These are phyloP conservation scores for Ascomycota sp. DNA, from an alignment of 2,329 filamentous ascomycete genomes.

Conservation along the genomic window DNA sequence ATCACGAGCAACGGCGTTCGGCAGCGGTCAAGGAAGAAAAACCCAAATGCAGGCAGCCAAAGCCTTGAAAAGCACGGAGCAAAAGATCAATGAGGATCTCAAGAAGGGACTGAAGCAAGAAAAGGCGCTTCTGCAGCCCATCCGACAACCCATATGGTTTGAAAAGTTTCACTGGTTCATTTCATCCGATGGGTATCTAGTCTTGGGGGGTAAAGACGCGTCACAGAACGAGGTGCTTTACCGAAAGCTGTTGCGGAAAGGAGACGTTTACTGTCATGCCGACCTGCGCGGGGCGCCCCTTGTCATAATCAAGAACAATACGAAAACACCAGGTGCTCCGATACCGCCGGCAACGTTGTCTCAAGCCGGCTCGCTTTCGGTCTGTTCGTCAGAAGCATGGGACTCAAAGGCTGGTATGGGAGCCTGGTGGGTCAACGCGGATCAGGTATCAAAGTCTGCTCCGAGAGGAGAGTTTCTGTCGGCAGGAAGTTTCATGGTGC, in stretches of 20 bases:
- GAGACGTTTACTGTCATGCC: conserved; percentile 81
- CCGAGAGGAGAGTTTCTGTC: conserved; percentile 62
- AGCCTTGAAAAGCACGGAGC: conserved; percentile 75
- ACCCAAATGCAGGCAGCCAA: conserved; percentile 63
- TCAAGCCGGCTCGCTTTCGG: conserved; percentile 69
- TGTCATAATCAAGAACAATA: conserved; percentile 81
- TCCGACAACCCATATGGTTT: conserved; percentile 79
- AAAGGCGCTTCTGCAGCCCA: conserved; percentile 65
- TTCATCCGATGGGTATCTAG: conserved; percentile 84
- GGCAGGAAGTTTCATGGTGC: conserved; percentile 58
- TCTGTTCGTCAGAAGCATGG: conserved; percentile 80
- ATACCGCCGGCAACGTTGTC: conserved; percentile 82
- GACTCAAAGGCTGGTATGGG: conserved; percentile 91
- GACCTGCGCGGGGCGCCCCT: conserved; percentile 67
- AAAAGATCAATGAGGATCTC: conserved; percentile 69
- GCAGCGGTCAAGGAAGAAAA: conserved; percentile 77
- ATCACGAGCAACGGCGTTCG: conserved; percentile 73
- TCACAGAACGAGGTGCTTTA: conserved; percentile 91
- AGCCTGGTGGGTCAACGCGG: conserved; percentile 83
- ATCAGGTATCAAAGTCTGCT: conserved; percentile 77
- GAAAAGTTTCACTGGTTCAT: conserved; percentile 95
- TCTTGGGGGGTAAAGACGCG: conserved; percentile 72
- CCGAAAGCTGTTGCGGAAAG: conserved; percentile 63
- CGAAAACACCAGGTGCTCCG: conserved; percentile 55
- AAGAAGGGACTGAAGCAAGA: conserved; percentile 82